A percentile compares a stretch with the other conserved stretches of the same genome.
Conservation (phyloP, 768 basidiomycete genomes). For the Suillus occidentalis region DNA sequence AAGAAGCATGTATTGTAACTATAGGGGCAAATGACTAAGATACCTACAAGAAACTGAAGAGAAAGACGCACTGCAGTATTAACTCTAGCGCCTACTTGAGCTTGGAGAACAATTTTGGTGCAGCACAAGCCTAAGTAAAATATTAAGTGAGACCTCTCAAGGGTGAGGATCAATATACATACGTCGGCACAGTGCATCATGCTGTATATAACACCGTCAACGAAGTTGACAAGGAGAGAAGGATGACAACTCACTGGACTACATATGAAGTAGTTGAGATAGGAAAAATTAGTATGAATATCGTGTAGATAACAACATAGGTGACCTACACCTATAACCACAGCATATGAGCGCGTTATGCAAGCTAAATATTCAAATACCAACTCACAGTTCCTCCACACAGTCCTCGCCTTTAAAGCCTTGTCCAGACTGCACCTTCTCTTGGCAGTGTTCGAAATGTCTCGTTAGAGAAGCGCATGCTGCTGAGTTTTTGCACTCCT, state of each 20-base stretch:
- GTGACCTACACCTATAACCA: conserved; percentile 25
- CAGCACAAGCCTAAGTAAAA: conserved; percentile 47
- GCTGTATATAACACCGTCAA: conserved; percentile 36
- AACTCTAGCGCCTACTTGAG: conserved; percentile 37
- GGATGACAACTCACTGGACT: conserved; percentile 65
- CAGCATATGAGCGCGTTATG: conserved; percentile 4
- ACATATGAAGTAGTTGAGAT: conserved; percentile 14
- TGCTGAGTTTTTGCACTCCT: conserved; percentile 67
- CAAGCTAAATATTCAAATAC: neutral
- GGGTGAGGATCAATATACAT: conserved; percentile 30
- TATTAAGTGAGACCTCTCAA: conserved; percentile 8
- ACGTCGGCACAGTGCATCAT: conserved; percentile 95
- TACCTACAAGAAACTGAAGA: too few relatives aligned
- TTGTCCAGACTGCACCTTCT: conserved; percentile 79
- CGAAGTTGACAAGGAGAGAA: conserved; percentile 4
- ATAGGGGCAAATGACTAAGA: neutral
- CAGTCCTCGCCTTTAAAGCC: conserved; percentile 92
- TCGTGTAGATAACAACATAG: neutral
- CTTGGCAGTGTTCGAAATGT: conserved; percentile 90
- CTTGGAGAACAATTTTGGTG: conserved; percentile 82
- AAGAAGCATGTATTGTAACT: neutral
- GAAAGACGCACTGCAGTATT: conserved; percentile 3
- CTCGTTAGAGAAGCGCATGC: conserved; percentile 69
- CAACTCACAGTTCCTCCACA: conserved; percentile 83
- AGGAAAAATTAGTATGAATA: conserved; percentile 23